Evolutionary conservation across 176 grass and related monocot species (phyloP).

Genomic region (Aegilops umbellulata): DNA sequence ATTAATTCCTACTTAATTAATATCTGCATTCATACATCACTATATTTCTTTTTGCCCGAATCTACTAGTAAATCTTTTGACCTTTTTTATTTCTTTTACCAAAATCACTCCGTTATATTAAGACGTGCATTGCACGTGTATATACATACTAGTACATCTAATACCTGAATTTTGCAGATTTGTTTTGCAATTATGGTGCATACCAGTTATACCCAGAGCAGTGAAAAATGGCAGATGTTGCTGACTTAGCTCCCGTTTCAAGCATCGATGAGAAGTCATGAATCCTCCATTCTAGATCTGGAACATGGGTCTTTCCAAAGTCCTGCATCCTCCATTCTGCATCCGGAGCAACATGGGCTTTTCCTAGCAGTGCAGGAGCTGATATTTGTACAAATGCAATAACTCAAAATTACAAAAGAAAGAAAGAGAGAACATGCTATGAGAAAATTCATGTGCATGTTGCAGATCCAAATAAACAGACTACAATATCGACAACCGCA

Average conservation of each 20-base stretch:
- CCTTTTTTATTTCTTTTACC: too few relatives aligned
- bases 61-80: too few relatives aligned
- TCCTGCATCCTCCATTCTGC: conserved; percentile 30
- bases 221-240: not conserved
- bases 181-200: not conserved
- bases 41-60: too few relatives aligned
- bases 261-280: conserved; percentile 35
- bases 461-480: not conserved
- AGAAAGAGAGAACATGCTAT: not conserved
- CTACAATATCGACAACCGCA: not conserved
- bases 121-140: too few relatives aligned
- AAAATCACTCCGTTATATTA: too few relatives aligned
- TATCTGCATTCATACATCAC: too few relatives aligned
- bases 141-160: not conserved
- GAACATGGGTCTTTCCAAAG: conserved; percentile 16
- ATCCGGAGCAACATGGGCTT: conserved; percentile 8
- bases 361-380: not conserved
- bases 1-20: too few relatives aligned
- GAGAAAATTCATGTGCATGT: not conserved
- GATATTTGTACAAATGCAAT: not conserved
- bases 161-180: not conserved
- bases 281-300: conserved; percentile 27
- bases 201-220: conserved; percentile 16
- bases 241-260: not conserved
- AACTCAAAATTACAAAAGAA: not conserved